Base-by-base conservation (phyloP, 805 yeast genomes). In the Monosporozyma siamensis region DNA sequence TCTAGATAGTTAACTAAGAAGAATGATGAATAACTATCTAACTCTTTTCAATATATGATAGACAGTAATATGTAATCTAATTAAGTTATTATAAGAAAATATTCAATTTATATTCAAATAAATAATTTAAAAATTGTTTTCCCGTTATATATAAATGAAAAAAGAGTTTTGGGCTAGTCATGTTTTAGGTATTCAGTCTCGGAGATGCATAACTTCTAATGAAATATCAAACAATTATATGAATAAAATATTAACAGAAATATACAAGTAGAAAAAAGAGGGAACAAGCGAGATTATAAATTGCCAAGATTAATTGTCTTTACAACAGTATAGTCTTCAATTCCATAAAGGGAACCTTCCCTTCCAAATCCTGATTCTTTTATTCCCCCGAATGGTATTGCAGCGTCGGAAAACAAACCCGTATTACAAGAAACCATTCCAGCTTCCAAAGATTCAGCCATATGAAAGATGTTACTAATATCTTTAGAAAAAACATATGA, bases 321-420 rank as follows among this genome's bases (percentile, higher is more conserved):
- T 41, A 74, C 61, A 14, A 71, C 70, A 30, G 72, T 66, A 55
- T 76, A 77, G 56, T 78, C 84, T 26, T 77, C 82, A 46, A 80
- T 58, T 29, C 85, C 86, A 51, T 70, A 70, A 42, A 71, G 59
- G 1, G 81, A 74, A 14, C 84, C 84, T 59, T 80, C 86, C 60
- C 84, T 72, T 26, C 86, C 86, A 55, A 77, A 78, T 0, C 86
- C 86, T 21, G 81, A 74, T 52, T 77, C 77, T 50, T 77, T 76
- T 38, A 79, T 66, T 43, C 86, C 86, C 26, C 86, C 77, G 46
- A 72, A 72, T 48, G 83, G 82, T 38, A 77, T 53, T 4, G 80
- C 64, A 25, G 72, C 68, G 48, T 75, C 80, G 5, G 79, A 70
- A 56, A 75, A 73, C 3, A 73, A 51, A 41, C 80, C 80, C 7